Evolutionary conservation across 2,329 filamentous ascomycete genomes (phyloP).

Genomic region (Akanthomyces lecanii): DNA sequence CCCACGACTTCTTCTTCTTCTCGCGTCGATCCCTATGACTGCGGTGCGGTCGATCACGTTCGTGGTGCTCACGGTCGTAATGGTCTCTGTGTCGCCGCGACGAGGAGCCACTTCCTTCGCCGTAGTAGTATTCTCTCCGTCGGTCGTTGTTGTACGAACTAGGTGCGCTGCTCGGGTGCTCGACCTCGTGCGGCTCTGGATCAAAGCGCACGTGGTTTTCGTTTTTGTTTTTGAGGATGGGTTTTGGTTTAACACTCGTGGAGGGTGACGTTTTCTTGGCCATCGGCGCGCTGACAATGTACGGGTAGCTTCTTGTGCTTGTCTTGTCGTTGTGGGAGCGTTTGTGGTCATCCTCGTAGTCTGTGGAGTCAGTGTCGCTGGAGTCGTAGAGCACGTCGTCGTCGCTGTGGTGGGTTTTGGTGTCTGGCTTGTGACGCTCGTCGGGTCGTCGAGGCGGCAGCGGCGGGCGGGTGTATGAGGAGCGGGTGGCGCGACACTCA

Average conservation of each 20-base stretch:
- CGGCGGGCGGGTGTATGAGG: not conserved
- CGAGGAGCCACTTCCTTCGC: conserved; percentile 25
- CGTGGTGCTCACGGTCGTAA: conserved; percentile 19
- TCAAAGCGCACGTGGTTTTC: conserved; percentile 54
- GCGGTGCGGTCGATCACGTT: conserved; percentile 36
- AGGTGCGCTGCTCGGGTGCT: conserved; percentile 26
- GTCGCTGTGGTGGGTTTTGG: conserved; percentile 29
- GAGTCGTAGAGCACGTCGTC: conserved; percentile 29
- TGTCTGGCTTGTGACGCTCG: conserved; percentile 25
- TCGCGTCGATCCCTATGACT: conserved; percentile 27
- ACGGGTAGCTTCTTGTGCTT: conserved; percentile 31
- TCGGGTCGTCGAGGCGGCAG: conserved; percentile 14
- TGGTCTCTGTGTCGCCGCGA: conserved; percentile 23
- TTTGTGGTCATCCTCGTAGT: conserved; percentile 30
- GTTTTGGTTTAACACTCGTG: conserved; percentile 43
- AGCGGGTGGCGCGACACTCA: conserved; percentile 42
- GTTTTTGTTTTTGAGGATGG: conserved; percentile 59
- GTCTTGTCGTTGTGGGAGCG: conserved; percentile 24
- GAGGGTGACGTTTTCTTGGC: conserved; percentile 31
- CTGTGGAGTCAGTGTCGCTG: conserved; percentile 31
- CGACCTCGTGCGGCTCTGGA: conserved; percentile 44
- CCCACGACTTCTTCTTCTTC: conserved; percentile 42
- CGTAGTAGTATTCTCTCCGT: conserved; percentile 23
- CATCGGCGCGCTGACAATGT: conserved; percentile 34
- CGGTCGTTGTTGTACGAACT: conserved; percentile 31